Evolutionary conservation across 164 flowering plant species (phyloP).

Genomic region (Vitis labrusca): DNA sequence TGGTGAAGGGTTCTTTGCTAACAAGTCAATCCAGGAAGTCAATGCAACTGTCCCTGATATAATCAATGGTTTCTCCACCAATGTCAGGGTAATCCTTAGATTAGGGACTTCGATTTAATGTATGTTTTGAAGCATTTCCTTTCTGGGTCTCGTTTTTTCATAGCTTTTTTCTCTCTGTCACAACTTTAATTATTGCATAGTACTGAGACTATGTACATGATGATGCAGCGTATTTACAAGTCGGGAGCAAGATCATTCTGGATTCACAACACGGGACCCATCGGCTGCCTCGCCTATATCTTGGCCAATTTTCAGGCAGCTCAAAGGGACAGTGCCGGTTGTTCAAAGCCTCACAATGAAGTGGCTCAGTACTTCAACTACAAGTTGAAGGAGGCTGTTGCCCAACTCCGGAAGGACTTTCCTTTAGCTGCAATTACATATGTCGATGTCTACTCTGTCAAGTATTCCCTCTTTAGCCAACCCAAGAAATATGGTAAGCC

Average conservation of each 20-base stretch:
- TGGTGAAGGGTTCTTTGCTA: conserved; percentile 3
- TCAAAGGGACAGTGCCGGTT: conserved; percentile 30
- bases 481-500: conserved; percentile 26
- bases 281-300: conserved; percentile 45
- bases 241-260: conserved; percentile 44
- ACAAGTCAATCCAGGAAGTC: conserved; percentile 12
- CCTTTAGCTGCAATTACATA: conserved; percentile 36
- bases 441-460: conserved; percentile 43
- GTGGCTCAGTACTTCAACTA: conserved; percentile 37
- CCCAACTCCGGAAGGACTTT: conserved; percentile 31
- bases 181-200: too few species aligned
- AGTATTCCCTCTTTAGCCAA: conserved; percentile 24
- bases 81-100: conserved; percentile 19
- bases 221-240: conserved; percentile 25
- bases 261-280: conserved; percentile 58
- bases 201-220: too few species aligned
- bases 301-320: conserved; percentile 13
- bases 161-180: too few species aligned
- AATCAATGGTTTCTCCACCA: conserved; percentile 5
- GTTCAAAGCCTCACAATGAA: conserved; percentile 35
- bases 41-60: conserved; percentile 22
- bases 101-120: too few species aligned
- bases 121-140: too few species aligned
- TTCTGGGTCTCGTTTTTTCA: too few species aligned
- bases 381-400: conserved; percentile 28